These are phyloP conservation scores for Rhizopogon roseolus DNA, from an alignment of 768 basidiomycete species.

Conservation along the genomic window DNA sequence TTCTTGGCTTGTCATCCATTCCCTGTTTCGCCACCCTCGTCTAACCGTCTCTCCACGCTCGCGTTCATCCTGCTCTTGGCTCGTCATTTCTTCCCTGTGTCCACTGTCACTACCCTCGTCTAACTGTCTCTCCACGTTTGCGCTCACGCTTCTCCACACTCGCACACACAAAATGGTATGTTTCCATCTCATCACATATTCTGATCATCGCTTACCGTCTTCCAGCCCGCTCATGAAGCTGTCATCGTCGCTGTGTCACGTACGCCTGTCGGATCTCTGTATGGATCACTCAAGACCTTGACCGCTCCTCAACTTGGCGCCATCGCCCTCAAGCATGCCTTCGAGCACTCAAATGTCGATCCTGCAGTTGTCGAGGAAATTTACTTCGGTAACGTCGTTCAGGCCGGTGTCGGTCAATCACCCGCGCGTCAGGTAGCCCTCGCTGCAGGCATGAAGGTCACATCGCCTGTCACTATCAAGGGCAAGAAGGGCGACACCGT, in stretches of 20 bases:
- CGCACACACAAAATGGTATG: constrained; percentile 56
- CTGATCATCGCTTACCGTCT: neutral
- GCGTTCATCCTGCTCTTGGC: too few relatives aligned
- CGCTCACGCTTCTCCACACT: too few relatives aligned
- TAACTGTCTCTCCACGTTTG: too few relatives aligned
- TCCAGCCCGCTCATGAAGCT: constrained; percentile 60
- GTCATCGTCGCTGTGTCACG: constrained; percentile 93
- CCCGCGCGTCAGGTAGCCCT: constrained; percentile 96
- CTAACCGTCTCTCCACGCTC: too few relatives aligned
- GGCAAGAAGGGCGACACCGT: constrained; percentile 92
- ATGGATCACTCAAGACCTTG: constrained; percentile 82
- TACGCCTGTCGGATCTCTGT: constrained; percentile 91
- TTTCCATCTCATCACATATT: constrained; percentile 1
- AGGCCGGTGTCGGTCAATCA: constrained; percentile 95
- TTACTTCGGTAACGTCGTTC: constrained; percentile 96
- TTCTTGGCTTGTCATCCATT: too few relatives aligned
- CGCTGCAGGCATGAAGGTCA: constrained; percentile 70
- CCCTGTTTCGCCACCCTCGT: too few relatives aligned
- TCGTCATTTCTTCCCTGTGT: too few relatives aligned
- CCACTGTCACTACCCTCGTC: too few relatives aligned
- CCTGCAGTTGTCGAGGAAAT: constrained; percentile 88
- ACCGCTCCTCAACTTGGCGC: constrained; percentile 90
- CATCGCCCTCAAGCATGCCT: constrained; percentile 85
- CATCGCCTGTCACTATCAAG: constrained; percentile 83
- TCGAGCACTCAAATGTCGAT: constrained; percentile 74